Base-by-base conservation (phyloP, 768 basidiomycete species). In the Lentinula raphanica region DNA sequence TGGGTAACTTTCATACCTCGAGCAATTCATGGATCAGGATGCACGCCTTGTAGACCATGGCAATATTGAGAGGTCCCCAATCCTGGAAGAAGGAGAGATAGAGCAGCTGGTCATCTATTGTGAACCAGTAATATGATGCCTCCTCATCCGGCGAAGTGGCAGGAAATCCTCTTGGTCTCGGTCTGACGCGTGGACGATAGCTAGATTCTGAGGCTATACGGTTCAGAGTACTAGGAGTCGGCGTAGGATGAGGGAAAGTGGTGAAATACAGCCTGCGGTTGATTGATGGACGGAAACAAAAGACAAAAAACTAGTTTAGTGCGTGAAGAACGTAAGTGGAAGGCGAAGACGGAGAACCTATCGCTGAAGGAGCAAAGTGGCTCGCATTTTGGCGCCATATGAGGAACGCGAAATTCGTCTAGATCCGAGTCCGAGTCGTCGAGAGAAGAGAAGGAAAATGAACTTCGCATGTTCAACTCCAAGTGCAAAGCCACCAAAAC, bases 81-180 rank as follows among this genome's bases (percentile, higher is more conserved):
- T 97, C 94, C 69, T 93, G 87, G 70, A 90, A 95, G 81, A 97
- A 97, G 31, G 90, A 92, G 63, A 94, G 82, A 76, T 97, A 97
- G 64, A 89, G 80, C 36, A 97, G 80, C 63, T 93, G 89, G 78
- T 94, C 88, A 72, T 97, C 94, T 74, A 96, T 84, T 58, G 90
- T 92, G 76, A 96, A 94, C 74, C 88, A 96, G 74, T 92, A 91
- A 71, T 91, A 92, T 54, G 81, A 79, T 58, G 87, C 83, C 62
- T 83, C 79, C 63, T 89, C 88, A 65, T 93, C 89, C 23, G 87
- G 84, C 15, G 88, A 80, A 25, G 82, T 76, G 42, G 85, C 80
- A 31, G 83, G 80, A n/a, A 81, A 80, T 38, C 76, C 81, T 68
- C 74, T 79, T 7, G 82, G 77, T 66, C 79, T 79, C 51, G 81